These are phyloP conservation scores for Fusarium compactum DNA, from an alignment of 2,329 filamentous ascomycete genomes.

Conservation along the genomic window DNA sequence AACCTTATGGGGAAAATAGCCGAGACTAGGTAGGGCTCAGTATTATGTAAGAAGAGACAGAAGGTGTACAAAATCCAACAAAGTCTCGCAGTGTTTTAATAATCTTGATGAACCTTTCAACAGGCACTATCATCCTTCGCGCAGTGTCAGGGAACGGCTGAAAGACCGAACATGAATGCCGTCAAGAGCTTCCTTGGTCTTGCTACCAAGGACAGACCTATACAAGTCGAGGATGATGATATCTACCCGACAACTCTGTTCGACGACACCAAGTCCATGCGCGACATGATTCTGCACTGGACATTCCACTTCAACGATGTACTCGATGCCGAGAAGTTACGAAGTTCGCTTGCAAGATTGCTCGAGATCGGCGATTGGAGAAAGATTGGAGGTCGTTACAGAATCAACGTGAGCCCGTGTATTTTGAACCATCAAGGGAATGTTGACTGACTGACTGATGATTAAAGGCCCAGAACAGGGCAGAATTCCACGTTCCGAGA, in stretches of 20 bases:
- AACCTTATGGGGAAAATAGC: no score
- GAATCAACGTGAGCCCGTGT: not conserved
- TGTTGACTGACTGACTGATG: no score
- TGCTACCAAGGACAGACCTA: not conserved
- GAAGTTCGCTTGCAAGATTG: not conserved
- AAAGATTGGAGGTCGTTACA: not conserved
- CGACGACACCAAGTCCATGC: not conserved
- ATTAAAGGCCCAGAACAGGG: not conserved
- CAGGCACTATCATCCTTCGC: fast-evolving
- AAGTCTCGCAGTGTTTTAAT: no score
- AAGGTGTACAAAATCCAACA: no score
- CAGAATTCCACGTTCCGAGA: not conserved
- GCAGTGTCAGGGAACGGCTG: no score
- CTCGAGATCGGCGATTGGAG: not conserved
- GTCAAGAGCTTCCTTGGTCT: not conserved
- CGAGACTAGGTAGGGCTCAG: no score
- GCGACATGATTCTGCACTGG: not conserved
- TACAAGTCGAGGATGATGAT: not conserved
- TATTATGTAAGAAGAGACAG: no score
- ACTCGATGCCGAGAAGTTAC: not conserved
- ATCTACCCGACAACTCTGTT: not conserved
- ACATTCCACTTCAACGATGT: not conserved
- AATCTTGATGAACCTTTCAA: no score
- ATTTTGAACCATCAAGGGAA: no score
- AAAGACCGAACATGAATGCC: not conserved